phyloP scores from a whole-genome alignment of 805 yeast species.

The Saturnispora quitensis region DNA sequence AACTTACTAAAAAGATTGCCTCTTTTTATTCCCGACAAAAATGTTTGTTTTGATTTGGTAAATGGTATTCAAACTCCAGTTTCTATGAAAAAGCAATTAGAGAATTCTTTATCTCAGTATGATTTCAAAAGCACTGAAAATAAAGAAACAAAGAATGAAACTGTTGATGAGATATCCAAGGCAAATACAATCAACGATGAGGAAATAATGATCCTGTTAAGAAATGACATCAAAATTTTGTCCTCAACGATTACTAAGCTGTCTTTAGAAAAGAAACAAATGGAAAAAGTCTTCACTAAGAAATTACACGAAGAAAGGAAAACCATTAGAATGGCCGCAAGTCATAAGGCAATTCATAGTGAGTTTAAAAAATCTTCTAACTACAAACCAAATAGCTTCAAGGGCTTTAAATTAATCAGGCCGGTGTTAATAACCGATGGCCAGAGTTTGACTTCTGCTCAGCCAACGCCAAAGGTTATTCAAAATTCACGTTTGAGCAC shows the following conservation, averaged over 20 bases:
- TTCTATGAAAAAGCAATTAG: constrained; percentile 3
- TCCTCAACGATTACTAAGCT: constrained; percentile 16
- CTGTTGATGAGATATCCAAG: neutral
- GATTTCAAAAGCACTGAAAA: neutral
- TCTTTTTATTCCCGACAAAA: constrained; percentile 6
- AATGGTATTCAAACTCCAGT: constrained; percentile 7
- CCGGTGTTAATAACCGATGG: constrained; percentile 4
- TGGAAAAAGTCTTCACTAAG: constrained; percentile 16
- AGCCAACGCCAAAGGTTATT: constrained; percentile 1
- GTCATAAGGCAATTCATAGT: constrained; percentile 10
- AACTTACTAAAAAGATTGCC: constrained; percentile 11
- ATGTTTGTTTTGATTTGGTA: constrained; percentile 2
- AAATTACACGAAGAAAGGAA: constrained; percentile 21
- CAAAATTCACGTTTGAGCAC: neutral
- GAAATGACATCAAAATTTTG: constrained; percentile 23
- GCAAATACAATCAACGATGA: constrained; percentile 20
- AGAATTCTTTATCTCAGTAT: constrained; percentile 5
- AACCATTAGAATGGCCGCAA: constrained; percentile 15
- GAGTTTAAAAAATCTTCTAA: constrained; percentile 9
- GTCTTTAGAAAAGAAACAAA: constrained; percentile 16
- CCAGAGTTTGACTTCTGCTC: neutral
- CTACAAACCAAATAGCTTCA: constrained; percentile 8
- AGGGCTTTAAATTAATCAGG: constrained; percentile 6
- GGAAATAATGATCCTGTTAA: constrained; percentile 21
- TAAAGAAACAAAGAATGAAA: neutral